A percentile compares a stretch with the other conserved stretches of the same genome.
Conservation (phyloP, 257 asterid genomes). For the Lithospermum erythrorhizon region DNA sequence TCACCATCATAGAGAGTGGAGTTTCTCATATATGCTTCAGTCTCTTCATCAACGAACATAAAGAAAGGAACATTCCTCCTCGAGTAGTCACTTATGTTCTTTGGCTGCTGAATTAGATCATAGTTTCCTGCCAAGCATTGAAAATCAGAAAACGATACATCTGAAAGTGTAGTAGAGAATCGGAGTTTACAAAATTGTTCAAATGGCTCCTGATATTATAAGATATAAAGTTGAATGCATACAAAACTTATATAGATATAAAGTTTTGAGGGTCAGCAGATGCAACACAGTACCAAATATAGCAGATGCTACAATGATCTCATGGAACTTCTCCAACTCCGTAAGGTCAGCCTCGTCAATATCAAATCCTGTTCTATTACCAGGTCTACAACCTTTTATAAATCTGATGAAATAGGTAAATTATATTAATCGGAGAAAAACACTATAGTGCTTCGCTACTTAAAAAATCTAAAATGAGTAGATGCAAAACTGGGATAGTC, state of each 20-base stretch:
- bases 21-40: constrained; percentile 65
- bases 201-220: neutral
- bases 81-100: constrained; percentile 47
- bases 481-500: neutral
- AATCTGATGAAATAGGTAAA: constrained; percentile 39
- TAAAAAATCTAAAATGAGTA: neutral
- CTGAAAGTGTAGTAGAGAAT: constrained; percentile 1
- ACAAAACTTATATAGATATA: neutral
- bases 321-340: constrained; percentile 60
- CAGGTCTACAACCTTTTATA: constrained; percentile 84
- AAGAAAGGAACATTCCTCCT: constrained; percentile 53
- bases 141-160: constrained; percentile 6
- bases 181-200: neutral
- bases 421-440: constrained; percentile 7
- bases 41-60: constrained; percentile 93
- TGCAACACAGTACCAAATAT: constrained; percentile 64
- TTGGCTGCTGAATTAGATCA: constrained; percentile 83
- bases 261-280: constrained; percentile 9
- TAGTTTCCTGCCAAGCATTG: constrained; percentile 54
- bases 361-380: constrained; percentile 73
- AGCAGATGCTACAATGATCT: constrained; percentile 94
- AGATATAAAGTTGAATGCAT: neutral
- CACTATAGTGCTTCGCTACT: neutral
- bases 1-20: constrained; percentile 44
- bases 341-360: constrained; percentile 65